Base-by-base conservation (phyloP, 768 basidiomycete species). In the Boletellus sp. region DNA sequence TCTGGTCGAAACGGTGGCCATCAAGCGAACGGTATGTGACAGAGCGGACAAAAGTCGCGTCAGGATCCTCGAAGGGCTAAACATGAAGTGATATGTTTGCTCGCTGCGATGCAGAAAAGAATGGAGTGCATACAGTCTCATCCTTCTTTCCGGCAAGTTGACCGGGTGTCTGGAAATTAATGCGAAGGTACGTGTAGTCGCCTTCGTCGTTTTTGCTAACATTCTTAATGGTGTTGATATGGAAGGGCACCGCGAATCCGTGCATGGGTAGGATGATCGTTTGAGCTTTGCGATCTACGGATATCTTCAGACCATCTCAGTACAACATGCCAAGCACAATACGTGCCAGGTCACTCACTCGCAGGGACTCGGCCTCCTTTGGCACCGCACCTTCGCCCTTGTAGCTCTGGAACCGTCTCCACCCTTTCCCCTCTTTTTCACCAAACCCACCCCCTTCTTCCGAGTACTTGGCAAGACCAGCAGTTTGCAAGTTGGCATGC, bases 91-190 rank as follows among this genome's bases (percentile, higher is more conserved):
- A 13, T 42, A 6, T 39, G 44, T 53, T 43, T 57, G 42, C 12
- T 37, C 32, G 28, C 52, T n/a, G 52, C 26, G 47, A 37, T 37
- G 1, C 20, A 47, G 5, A 15, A 13, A 35, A 12, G 15, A 42
- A 48, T 5, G 48, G 5, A 46, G 17, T n/a, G 23, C 76, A 60
- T 53, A 94, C 93, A 53, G 93, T 97, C 56, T 98, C 96, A 66
- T 99, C 96, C 72, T 99, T 98, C 75, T 95, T 97, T 23, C 96
- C 95, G 0, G 93, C 88, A 22, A 97, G 82, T 63, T 97, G 94
- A 42, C 96, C 96, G 11, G 96, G 96, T 0, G 95, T 96, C 68
- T 97, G 94, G 74, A 98, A 97, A 70, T 98, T 98, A 69, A 99
- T 93, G 2, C 96, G 83, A 47, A 99, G 78, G 61, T 90, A 92